A percentile compares a stretch with the other conserved stretches of the same genome.
Conservation (phyloP, 2,329 filamentous ascomycete genomes). For the Aspergillus sp. region DNA sequence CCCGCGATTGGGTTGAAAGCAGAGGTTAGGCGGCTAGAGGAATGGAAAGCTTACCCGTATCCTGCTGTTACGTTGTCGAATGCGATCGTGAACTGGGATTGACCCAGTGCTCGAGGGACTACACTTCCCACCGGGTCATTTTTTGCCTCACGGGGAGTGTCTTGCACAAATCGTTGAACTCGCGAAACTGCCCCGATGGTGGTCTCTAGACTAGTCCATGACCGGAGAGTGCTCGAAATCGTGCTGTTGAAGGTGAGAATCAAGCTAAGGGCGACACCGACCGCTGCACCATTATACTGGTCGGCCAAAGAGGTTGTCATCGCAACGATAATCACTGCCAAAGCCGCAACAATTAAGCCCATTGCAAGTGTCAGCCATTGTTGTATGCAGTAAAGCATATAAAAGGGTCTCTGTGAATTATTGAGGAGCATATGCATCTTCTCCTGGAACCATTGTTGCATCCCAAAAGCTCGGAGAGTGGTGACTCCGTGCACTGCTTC, state of each 20-base stretch:
- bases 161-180: conserved; percentile 15
- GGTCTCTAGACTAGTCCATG: conserved; percentile 25
- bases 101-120: no score
- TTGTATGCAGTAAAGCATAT: conserved; percentile 47
- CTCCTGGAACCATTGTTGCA: not conserved
- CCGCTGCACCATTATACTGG: conserved; percentile 42
- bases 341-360: conserved; percentile 42
- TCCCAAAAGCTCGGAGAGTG: not conserved
- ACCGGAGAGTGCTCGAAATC: conserved; percentile 36
- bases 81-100: conserved; percentile 9
- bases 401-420: conserved; percentile 46
- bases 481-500: not conserved
- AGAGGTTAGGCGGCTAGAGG: no score
- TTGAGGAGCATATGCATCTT: conserved; percentile 33
- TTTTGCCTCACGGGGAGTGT: conserved; percentile 8
- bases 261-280: conserved; percentile 51
- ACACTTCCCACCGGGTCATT: not conserved
- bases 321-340: conserved; percentile 46
- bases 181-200: conserved; percentile 43
- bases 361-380: conserved; percentile 47
- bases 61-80: conserved; percentile 19
- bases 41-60: not conserved
- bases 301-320: conserved; percentile 41
- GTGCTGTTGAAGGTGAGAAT: conserved; percentile 49
- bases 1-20: no score